These are phyloP conservation scores for Tetragonia tetragonoides DNA, from an alignment of 148 eudicot species.

Conservation along the genomic window DNA sequence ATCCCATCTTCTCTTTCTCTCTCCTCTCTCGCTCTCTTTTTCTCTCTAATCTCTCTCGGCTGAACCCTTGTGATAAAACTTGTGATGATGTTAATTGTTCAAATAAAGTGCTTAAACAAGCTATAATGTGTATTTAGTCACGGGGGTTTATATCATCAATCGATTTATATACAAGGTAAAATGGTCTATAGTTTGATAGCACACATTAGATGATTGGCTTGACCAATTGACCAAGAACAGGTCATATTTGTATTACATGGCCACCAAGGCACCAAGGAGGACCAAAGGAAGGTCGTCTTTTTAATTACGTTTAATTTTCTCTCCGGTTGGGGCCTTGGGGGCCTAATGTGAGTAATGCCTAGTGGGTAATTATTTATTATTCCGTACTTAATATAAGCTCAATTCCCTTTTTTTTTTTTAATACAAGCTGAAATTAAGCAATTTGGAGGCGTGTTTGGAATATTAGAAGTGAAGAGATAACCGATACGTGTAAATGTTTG, in stretches of 20 bases:
- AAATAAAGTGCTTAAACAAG: not conserved
- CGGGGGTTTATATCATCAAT: no score
- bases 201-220: not conserved
- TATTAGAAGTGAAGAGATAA: no score
- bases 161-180: not conserved
- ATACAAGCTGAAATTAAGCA: no score
- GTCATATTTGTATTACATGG: not conserved
- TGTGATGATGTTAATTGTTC: not conserved
- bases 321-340: no score
- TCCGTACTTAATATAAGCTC: no score
- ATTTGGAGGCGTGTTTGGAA: no score
- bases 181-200: not conserved
- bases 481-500: no score
- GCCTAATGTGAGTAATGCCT: no score
- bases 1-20: slow-evolving; percentile 6
- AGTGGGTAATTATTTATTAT: no score
- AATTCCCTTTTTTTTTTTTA: no score
- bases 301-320: not conserved
- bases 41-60: not conserved
- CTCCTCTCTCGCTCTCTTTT: not conserved
- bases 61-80: not conserved
- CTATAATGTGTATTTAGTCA: not conserved
- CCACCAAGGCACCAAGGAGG: not conserved
- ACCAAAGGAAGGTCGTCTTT: not conserved
- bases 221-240: not conserved